A percentile compares a stretch with the other conserved stretches of the same genome.
Evolutionary conservation across 257 asterid genomes (phyloP).

Genomic region (Phtheirospermum japonicum): DNA sequence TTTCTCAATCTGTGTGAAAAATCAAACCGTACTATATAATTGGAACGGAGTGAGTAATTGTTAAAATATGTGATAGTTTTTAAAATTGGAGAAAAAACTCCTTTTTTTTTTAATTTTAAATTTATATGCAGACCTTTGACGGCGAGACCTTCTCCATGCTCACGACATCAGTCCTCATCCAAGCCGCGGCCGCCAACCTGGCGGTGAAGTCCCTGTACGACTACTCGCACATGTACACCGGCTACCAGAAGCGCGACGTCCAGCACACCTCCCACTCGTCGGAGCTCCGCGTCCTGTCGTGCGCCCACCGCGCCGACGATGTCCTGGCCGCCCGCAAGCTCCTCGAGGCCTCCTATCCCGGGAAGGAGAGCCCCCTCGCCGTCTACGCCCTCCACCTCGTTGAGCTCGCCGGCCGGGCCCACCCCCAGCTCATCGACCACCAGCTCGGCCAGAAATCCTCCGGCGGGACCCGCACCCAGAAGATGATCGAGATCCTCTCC

Average conservation of each 20-base stretch:
- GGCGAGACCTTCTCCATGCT: constrained; percentile 68
- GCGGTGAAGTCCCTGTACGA: constrained; percentile 48
- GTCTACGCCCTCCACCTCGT: constrained; percentile 60
- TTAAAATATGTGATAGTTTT: no score
- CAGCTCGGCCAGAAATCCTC: constrained; percentile 66
- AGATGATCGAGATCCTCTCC: constrained; percentile 48
- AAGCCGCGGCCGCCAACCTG: constrained; percentile 37
- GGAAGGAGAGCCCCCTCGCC: constrained; percentile 50
- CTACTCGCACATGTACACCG: constrained; percentile 51
- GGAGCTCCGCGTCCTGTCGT: constrained; percentile 56
- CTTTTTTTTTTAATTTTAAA: no score
- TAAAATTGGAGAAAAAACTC: no score
- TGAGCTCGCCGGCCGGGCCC: constrained; percentile 67
- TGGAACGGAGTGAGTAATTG: no score
- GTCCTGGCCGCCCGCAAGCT: constrained; percentile 44
- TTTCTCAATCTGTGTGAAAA: no score
- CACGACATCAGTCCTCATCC: constrained; percentile 44
- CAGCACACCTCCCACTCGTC: constrained; percentile 47
- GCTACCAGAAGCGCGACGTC: constrained; percentile 68
- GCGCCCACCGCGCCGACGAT: constrained; percentile 57
- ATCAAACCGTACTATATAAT: no score
- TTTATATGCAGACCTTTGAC: constrained; percentile 72
- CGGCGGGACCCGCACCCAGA: constrained; percentile 48
- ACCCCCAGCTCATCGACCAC: constrained; percentile 65
- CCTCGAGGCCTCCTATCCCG: constrained; percentile 52